These are phyloP conservation scores for Deakozyma indianensis DNA, from an alignment of 805 yeast genomes.

Conservation along the genomic window DNA sequence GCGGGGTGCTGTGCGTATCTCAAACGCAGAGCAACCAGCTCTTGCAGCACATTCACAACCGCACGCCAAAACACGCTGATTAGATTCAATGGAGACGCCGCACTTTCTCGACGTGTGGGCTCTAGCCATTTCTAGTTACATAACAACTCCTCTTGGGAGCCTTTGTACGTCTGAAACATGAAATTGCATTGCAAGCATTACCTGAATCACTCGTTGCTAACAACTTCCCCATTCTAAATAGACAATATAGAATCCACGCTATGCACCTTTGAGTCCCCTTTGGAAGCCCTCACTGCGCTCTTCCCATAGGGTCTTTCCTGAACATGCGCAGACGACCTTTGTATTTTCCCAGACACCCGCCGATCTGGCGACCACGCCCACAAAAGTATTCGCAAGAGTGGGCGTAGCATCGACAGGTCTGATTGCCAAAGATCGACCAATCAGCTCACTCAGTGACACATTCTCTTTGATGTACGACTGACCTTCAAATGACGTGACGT, in stretches of 20 bases:
- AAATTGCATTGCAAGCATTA: too few relatives aligned
- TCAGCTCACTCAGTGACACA: conserved; percentile 5
- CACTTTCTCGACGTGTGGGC: too few relatives aligned
- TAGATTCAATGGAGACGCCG: too few relatives aligned
- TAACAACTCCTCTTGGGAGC: too few relatives aligned
- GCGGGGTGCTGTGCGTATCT: too few relatives aligned
- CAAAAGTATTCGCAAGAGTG: conserved; percentile 22
- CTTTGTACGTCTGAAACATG: too few relatives aligned
- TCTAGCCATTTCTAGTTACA: too few relatives aligned
- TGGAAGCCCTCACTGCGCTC: conserved; percentile 48
- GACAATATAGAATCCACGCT: neutral
- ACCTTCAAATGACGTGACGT: neutral
- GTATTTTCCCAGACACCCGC: conserved; percentile 97
- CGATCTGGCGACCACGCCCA: conserved; percentile 88
- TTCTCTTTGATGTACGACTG: conserved; percentile 7
- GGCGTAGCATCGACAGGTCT: conserved; percentile 6
- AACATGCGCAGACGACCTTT: conserved; percentile 83
- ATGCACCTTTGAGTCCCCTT: neutral
- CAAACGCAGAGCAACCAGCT: too few relatives aligned
- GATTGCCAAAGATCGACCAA: conserved; percentile 14
- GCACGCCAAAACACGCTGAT: too few relatives aligned
- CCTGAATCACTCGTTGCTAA: too few relatives aligned
- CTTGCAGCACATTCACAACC: too few relatives aligned
- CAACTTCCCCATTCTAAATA: too few relatives aligned
- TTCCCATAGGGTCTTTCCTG: conserved; percentile 94